phyloP scores from a whole-genome alignment of 305 asterid species.

The Solanum hybrid region DNA sequence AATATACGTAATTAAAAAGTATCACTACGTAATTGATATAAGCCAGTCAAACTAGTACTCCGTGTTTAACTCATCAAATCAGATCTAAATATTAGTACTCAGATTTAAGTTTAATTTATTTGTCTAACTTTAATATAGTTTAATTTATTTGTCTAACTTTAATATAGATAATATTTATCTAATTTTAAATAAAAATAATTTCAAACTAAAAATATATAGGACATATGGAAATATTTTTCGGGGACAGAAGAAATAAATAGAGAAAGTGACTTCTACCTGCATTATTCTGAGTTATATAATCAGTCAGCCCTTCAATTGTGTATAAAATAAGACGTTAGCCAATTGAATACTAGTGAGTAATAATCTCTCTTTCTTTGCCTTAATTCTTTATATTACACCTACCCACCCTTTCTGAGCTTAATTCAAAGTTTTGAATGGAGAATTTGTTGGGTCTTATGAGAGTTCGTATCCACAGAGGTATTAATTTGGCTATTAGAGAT shows the following conservation, averaged over 20 bases:
- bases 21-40: not conserved
- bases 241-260: not conserved
- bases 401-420: not conserved
- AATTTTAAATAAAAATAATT: not conserved
- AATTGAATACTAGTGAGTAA: not conserved
- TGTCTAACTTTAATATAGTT: not conserved
- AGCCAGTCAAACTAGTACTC: not conserved
- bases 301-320: not conserved
- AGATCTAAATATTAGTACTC: not conserved
- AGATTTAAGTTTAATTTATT: not conserved
- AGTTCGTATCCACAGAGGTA: conserved; percentile 26
- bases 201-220: not conserved
- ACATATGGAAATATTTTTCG: not conserved
- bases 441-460: conserved; percentile 27
- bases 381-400: not conserved
- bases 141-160: not conserved
- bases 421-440: conserved; percentile 17
- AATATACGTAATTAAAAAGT: not conserved
- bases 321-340: not conserved
- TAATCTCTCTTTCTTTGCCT: not conserved
- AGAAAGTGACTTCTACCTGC: not conserved
- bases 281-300: not conserved
- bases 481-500: conserved; percentile 35
- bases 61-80: not conserved
- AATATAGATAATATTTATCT: not conserved